A percentile compares a stretch with the other conserved stretches of the same genome.
phyloP scores from a whole-genome alignment of 441 rosid genomes.

The Populus trichocarpa region DNA sequence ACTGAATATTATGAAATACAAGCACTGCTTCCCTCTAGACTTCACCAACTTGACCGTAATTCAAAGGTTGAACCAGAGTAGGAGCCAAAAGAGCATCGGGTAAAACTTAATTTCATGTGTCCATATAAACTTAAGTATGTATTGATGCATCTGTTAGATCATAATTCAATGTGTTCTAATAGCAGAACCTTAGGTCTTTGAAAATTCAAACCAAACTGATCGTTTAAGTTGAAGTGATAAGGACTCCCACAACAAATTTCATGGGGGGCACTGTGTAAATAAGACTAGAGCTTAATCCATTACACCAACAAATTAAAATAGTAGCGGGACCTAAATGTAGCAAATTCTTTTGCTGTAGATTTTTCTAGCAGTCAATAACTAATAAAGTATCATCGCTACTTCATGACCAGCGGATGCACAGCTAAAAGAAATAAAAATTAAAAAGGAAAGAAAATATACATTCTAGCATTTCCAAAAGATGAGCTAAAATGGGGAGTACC shows the following conservation, averaged over 20 bases:
- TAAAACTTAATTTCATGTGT: not conserved
- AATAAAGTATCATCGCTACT: not conserved
- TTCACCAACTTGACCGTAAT: not conserved
- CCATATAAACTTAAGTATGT: not conserved
- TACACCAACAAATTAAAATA: not conserved
- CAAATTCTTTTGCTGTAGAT: not conserved
- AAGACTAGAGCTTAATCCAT: not conserved
- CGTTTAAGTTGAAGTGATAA: not conserved
- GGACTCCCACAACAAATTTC: not conserved
- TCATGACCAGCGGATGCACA: not conserved
- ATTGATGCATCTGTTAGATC: not conserved
- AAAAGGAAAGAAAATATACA: not conserved
- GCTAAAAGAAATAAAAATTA: not conserved
- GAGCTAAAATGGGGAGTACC: slow-evolving; percentile 32
- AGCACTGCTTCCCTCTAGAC: not conserved
- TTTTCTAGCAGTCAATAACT: not conserved
- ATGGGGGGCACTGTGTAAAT: not conserved
- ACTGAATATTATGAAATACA: not conserved
- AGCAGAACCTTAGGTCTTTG: not conserved
- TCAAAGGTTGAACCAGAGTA: not conserved
- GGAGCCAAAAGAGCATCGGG: not conserved
- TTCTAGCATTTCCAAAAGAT: not conserved
- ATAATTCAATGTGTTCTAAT: not conserved
- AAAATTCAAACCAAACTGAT: not conserved
- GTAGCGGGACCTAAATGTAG: not conserved